These are phyloP conservation scores for Hypomyces perniciosus DNA, from an alignment of 2,329 filamentous ascomycete genomes.

Conservation along the genomic window DNA sequence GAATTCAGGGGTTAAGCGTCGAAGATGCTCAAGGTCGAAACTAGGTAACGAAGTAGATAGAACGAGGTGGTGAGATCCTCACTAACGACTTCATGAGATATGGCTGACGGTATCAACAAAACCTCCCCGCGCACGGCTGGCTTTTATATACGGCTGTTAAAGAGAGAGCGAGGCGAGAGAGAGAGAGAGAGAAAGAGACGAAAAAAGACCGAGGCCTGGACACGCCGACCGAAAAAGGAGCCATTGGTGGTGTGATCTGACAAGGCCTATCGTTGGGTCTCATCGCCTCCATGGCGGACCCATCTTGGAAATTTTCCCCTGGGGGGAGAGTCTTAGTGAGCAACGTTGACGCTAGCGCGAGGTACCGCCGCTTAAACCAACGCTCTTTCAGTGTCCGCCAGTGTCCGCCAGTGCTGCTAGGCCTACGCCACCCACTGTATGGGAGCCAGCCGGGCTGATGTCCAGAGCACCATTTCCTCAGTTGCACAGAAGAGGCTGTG, in stretches of 20 bases:
- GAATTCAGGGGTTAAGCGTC: not conserved
- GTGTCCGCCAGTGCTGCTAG: slow-evolving; percentile 2
- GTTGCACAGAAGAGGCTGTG: no score
- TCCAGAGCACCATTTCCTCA: no score
- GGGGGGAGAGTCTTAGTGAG: slow-evolving; percentile 8
- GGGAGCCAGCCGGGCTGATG: no score
- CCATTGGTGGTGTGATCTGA: slow-evolving; percentile 9
- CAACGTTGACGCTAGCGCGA: slow-evolving; percentile 7
- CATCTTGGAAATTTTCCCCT: slow-evolving; percentile 16
- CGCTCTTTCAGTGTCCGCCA: not conserved
- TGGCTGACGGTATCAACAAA: not conserved
- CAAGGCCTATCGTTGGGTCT: slow-evolving; percentile 1
- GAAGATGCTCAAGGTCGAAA: not conserved
- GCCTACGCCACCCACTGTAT: not conserved
- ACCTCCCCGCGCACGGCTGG: not conserved
- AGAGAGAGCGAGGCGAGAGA: slow-evolving; percentile 2
- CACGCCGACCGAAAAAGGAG: slow-evolving; percentile 1
- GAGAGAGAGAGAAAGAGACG: not conserved
- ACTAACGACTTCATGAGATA: slow-evolving; percentile 37
- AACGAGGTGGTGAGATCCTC: slow-evolving; percentile 22
- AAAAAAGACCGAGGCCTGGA: slow-evolving; percentile 7
- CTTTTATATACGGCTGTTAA: not conserved
- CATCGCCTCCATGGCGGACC: slow-evolving; percentile 5
- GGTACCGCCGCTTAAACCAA: slow-evolving; percentile 4
- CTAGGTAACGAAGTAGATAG: slow-evolving; percentile 6